Conservation (phyloP, 305 asterid genomes). For the Fraxinus albicans region DNA sequence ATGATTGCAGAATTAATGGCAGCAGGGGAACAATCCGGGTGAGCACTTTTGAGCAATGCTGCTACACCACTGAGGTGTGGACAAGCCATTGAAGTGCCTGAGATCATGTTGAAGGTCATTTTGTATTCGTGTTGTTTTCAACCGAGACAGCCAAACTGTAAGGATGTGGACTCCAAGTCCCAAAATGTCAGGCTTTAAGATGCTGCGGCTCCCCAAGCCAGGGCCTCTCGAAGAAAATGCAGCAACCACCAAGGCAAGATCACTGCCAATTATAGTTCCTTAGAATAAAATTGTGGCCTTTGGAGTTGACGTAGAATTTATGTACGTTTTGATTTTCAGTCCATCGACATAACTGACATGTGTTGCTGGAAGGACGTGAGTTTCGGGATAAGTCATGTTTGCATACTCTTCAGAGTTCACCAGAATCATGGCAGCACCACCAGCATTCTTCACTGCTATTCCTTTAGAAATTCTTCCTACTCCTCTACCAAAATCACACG, state of each 20-base stretch:
- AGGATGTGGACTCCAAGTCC: too few relatives aligned
- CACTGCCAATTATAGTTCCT: too few relatives aligned
- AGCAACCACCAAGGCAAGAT: too few relatives aligned
- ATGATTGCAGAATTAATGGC: conserved; percentile 4
- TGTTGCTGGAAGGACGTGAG: conserved; percentile 22
- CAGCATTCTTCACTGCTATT: conserved; percentile 17
- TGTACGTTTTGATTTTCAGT: too few relatives aligned
- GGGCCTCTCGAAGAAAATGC: too few relatives aligned
- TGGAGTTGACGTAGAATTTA: too few relatives aligned
- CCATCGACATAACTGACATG: too few relatives aligned
- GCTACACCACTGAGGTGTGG: not conserved
- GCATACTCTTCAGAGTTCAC: not conserved
- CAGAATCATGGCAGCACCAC: conserved; percentile 36
- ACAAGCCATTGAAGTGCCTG: not conserved
- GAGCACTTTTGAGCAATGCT: not conserved
- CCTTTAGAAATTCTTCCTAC: conserved; percentile 15
- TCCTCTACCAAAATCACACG: not conserved
- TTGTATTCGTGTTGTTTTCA: too few relatives aligned
- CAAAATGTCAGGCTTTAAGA: too few relatives aligned
- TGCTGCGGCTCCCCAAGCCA: too few relatives aligned
- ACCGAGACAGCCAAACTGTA: too few relatives aligned
- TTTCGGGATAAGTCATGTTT: conserved; percentile 6
- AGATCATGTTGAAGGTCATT: not conserved
- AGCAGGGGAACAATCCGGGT: not conserved
- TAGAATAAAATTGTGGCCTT: too few relatives aligned